These are phyloP conservation scores for Penicillium sp. DNA, from an alignment of 2,329 filamentous ascomycete genomes.

Conservation along the genomic window DNA sequence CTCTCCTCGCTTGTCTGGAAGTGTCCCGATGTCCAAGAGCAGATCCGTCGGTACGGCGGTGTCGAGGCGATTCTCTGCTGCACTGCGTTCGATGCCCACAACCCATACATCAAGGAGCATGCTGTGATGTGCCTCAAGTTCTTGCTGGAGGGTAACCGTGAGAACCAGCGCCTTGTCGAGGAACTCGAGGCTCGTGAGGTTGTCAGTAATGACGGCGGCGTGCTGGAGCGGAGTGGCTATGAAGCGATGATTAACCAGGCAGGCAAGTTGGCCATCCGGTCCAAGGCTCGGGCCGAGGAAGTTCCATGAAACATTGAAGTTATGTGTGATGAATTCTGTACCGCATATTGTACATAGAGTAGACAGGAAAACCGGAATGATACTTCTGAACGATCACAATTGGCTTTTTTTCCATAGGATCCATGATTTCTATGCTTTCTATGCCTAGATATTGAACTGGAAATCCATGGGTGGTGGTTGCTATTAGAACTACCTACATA, in stretches of 20 bases:
- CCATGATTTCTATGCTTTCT: no score
- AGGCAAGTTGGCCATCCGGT: slow-evolving; percentile 36
- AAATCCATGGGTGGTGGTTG: neutral
- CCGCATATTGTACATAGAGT: neutral
- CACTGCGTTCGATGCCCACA: slow-evolving; percentile 83
- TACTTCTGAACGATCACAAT: neutral
- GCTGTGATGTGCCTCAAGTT: slow-evolving; percentile 82
- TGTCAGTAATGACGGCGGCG: slow-evolving; percentile 33
- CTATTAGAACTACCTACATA: neutral
- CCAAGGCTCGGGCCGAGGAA: slow-evolving; percentile 23
- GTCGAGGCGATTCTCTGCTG: slow-evolving; percentile 82
- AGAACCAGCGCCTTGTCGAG: slow-evolving; percentile 48
- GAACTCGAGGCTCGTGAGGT: slow-evolving; percentile 41
- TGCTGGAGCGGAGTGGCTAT: slow-evolving; percentile 36
- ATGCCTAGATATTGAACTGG: no score
- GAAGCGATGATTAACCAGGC: slow-evolving; percentile 38
- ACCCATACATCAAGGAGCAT: slow-evolving; percentile 86
- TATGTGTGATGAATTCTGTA: slow-evolving; percentile 3
- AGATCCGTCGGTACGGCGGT: slow-evolving; percentile 75
- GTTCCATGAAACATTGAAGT: slow-evolving; percentile 4
- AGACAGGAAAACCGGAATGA: neutral
- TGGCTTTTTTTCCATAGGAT: neutral
- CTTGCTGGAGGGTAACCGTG: slow-evolving; percentile 44
- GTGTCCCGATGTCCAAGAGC: slow-evolving; percentile 71
- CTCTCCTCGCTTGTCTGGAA: slow-evolving; percentile 84